phyloP scores from a whole-genome alignment of 2,329 filamentous ascomycete species.

The Septoria linicola region DNA sequence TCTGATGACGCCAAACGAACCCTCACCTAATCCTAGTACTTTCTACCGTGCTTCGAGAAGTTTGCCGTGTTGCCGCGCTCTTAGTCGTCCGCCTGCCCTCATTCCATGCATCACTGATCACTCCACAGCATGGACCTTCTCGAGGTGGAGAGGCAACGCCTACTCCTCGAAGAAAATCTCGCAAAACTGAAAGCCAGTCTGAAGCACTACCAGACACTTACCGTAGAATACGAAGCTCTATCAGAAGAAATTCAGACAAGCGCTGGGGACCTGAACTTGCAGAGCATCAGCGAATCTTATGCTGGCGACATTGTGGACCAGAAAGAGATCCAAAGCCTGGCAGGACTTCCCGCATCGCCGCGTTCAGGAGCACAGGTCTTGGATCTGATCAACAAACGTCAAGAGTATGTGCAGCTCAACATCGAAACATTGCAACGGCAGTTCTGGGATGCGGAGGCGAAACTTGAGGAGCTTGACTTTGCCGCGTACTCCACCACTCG shows the following conservation, averaged over 20 bases:
- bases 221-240: conserved; percentile 85
- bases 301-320: conserved; percentile 63
- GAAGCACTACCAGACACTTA: conserved; percentile 85
- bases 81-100: no score
- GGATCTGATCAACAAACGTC: conserved; percentile 67
- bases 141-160: conserved; percentile 72
- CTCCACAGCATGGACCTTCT: conserved; percentile 47
- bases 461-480: conserved; percentile 59
- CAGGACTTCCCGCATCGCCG: conserved; percentile 47
- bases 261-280: conserved; percentile 29
- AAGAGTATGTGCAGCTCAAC: conserved; percentile 89
- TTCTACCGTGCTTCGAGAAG: no score
- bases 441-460: conserved; percentile 66
- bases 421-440: conserved; percentile 71
- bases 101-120: background rate
- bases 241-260: conserved; percentile 73
- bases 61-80: background rate
- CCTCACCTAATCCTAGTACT: no score
- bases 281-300: conserved; percentile 56
- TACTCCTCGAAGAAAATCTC: conserved; percentile 73
- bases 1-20: no score
- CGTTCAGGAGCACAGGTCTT: conserved; percentile 64
- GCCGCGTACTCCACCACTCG: conserved; percentile 28
- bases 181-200: conserved; percentile 71
- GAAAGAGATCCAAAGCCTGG: conserved; percentile 58